Conservation (phyloP, 768 basidiomycete genomes). For the Inosperma sp. region DNA sequence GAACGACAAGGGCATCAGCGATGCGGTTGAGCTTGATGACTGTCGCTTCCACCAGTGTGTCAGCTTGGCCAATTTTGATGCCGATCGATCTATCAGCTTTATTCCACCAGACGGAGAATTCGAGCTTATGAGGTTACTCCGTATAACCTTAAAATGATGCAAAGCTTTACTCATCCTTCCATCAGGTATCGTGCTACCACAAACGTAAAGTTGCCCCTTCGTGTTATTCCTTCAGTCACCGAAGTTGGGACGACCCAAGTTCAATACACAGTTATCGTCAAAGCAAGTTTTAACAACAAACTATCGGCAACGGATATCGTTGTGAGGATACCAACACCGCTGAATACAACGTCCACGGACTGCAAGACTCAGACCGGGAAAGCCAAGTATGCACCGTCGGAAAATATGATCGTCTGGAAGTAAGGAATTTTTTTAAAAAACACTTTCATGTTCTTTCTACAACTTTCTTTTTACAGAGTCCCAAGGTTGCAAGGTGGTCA, state of each 20-base stretch:
- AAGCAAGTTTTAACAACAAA: constrained; percentile 87
- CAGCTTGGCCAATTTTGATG: constrained; percentile 89
- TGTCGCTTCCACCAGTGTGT: constrained; percentile 99
- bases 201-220: constrained; percentile 92
- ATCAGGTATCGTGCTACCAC: constrained; percentile 90
- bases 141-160: background rate
- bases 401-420: constrained; percentile 99
- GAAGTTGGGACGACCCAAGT: constrained; percentile 92
- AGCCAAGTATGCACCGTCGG: constrained; percentile 94
- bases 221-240: constrained; percentile 84
- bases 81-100: constrained; percentile 90
- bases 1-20: constrained; percentile 56
- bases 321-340: constrained; percentile 89
- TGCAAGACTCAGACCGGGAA: constrained; percentile 91
- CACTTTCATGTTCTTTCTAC: background rate
- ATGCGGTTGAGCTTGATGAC: constrained; percentile 94
- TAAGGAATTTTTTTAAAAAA: constrained; percentile 39
- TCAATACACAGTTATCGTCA: constrained; percentile 83
- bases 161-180: background rate
- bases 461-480: constrained; percentile 48
- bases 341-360: constrained; percentile 90
- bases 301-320: constrained; percentile 91
- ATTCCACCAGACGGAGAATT: constrained; percentile 99
- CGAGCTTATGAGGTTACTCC: constrained; percentile 86
- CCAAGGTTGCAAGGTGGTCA: constrained; percentile 89